Evolutionary conservation across 345 rosid species (phyloP), one percentile per base, ranked within the genome.

Genomic region (Rhodamnia rubescens): DNA sequence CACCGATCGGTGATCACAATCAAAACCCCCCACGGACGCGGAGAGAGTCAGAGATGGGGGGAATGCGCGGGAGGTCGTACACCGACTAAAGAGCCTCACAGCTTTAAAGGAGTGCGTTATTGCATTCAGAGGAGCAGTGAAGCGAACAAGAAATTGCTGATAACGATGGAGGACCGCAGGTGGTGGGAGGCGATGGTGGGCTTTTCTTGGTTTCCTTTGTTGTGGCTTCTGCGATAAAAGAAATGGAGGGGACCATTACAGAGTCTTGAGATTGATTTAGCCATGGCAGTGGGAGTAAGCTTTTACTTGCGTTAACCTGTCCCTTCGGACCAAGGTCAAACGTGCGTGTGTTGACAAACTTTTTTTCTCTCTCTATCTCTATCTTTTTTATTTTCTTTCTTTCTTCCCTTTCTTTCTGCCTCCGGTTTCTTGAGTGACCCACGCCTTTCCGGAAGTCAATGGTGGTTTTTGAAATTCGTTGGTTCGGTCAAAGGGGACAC

Each of bases 1-100:
- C 81, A 52, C 85, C 14, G 59, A 82, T 50, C 87, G 85, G 87
- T 82, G 81, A 64, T 51, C 87, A 42, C 53, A 61, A 82, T 57
- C 87, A 81, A 40, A 40, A 78, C 14, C 52, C 53, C 69, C 27
- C 32, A 50, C 44, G 44, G 44, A 42, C 40, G 3, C 78, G 47
- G 47, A 69, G 47, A 29, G 75, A 16, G 80, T 5, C 13, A 21
- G 24, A 18, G 78, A 4, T 11, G 18, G 24, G 24, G 42, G 32
- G 61, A 4, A 21, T 7, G 24, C 44, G 13, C 10, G 78, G 21
- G 13, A 32, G 78, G 78, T 1, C 47, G 80, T 32, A 11, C 80
- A 69, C 80, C 47, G 80, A 69, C 80, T 11, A 6, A 36, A 36
- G 21, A 40, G 47, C 80, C 80, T 36, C 80, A 1, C 6, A 18